These are phyloP conservation scores for Sarocladium kiliense DNA, from an alignment of 2,329 filamentous ascomycete genomes.

Conservation along the genomic window DNA sequence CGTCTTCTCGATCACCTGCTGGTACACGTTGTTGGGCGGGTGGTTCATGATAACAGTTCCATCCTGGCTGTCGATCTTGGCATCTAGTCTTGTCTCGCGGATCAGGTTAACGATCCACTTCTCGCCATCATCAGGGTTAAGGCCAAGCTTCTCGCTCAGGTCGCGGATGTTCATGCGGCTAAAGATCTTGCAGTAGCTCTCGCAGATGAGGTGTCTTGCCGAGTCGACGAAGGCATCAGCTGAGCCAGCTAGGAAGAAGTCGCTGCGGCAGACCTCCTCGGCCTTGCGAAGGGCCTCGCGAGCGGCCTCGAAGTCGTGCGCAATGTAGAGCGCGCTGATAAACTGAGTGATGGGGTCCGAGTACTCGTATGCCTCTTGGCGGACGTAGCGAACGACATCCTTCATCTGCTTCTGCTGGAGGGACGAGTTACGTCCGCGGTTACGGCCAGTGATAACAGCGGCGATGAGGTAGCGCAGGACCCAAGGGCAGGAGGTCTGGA, in stretches of 20 bases:
- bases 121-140: slow-evolving; percentile 93
- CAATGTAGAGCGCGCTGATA: slow-evolving; percentile 90
- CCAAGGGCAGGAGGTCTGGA: slow-evolving; percentile 97
- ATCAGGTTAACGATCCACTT: slow-evolving; percentile 99
- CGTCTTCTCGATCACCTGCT: slow-evolving; percentile 98
- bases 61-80: slow-evolving; percentile 99
- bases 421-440: slow-evolving; percentile 72
- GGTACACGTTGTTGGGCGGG: slow-evolving; percentile 95
- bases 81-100: slow-evolving; percentile 92
- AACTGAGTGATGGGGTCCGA: slow-evolving; percentile 93
- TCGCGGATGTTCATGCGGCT: slow-evolving; percentile 98
- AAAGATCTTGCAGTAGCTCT: slow-evolving; percentile 99
- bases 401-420: slow-evolving; percentile 98
- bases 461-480: slow-evolving; percentile 89
- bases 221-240: slow-evolving; percentile 90
- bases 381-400: slow-evolving; percentile 90
- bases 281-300: slow-evolving; percentile 80
- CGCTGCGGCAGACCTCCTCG: slow-evolving; percentile 83
- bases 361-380: slow-evolving; percentile 98
- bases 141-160: slow-evolving; percentile 82
- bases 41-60: slow-evolving; percentile 99
- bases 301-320: slow-evolving; percentile 85
- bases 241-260: slow-evolving; percentile 89
- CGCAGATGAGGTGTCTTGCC: slow-evolving; percentile 92
- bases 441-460: slow-evolving; percentile 90